Base-by-base conservation (phyloP, 768 basidiomycete species). In the Tulasnella sp. region DNA sequence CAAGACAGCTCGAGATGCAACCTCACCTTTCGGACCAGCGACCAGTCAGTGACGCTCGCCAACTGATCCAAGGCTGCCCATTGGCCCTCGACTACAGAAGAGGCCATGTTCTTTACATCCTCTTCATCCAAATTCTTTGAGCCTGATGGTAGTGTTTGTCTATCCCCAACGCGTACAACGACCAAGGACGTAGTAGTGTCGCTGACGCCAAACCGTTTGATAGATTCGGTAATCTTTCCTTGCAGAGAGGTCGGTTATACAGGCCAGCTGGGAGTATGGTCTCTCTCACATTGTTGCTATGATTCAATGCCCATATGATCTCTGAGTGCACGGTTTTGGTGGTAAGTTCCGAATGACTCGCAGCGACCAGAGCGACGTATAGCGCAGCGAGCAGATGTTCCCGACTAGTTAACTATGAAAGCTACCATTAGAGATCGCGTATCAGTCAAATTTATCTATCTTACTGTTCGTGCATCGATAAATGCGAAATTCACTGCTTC, bases 241-340 rank as follows among this genome's bases (percentile, higher is more conserved):
- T 26, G 44, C 61, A 67, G 0, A 32, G 15, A 71, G 23, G 77
- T n/a, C 11, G 37, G 42, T 39, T 77, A 35, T 16, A 26, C 37
- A 44, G 69, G 57, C 79, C 42, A 29, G 6, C 42, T 55, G 74
- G 77, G n/a, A 4, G 29, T 26, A 20, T 32, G 15, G 10, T n/a
- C 81, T 37, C 2, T 81, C 87, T 71, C 75, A 93, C 94, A 82
- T 96, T 98, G 80, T 94, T 93, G 5, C 91, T 93, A 2, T 95
- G 95, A 80, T 93, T 94, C 71, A 98, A 86, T 29, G 89, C 85
- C 87, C 92, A 95, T n/a, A 98, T 86, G 73, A 98, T 88, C 83
- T 99, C 96, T 0, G 95, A 95, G 82, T 98, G 96, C 0, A 96
- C 85, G 0, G 95, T 94, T 85, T 92, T 94, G 1, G 96, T 96